Conservation (phyloP, 371 early-diverging fungal species). For the Saksenaea oblongispora region DNA sequence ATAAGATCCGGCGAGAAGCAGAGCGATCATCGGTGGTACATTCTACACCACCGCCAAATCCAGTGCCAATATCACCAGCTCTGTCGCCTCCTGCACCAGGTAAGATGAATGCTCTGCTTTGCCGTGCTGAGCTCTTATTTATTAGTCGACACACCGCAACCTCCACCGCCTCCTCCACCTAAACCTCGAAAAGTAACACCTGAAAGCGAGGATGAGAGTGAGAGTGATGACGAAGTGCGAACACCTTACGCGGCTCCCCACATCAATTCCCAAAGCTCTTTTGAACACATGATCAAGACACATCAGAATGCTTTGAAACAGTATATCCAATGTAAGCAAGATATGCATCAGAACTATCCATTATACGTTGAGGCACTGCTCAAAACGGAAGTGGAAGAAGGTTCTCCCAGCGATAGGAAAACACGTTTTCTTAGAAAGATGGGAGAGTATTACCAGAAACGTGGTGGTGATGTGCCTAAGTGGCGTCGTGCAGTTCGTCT, state of each 20-base stretch:
- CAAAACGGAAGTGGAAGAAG: slow-evolving; percentile 7
- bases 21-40: neutral
- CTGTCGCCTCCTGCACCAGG: slow-evolving; percentile 5
- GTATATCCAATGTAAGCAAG: slow-evolving; percentile 14
- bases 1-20: slow-evolving; percentile 1
- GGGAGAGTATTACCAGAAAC: slow-evolving; percentile 8
- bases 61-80: neutral
- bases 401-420: slow-evolving; percentile 2
- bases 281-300: slow-evolving; percentile 11
- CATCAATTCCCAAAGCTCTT: slow-evolving; percentile 10
- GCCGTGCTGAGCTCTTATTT: neutral
- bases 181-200: neutral
- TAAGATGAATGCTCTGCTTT: neutral
- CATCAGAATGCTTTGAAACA: slow-evolving; percentile 17
- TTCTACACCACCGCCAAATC: neutral
- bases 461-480: slow-evolving; percentile 15
- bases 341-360: slow-evolving; percentile 10
- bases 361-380: slow-evolving; percentile 15
- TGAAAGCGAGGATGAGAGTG: neutral
- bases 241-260: slow-evolving; percentile 2
- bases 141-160: neutral
- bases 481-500: slow-evolving; percentile 15
- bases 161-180: slow-evolving; percentile 1
- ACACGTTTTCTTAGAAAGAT: neutral
- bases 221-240: slow-evolving; percentile 10